Percentiles rank a stretch among this genome's conserved stretches.
phyloP scores from a whole-genome alignment of 192 early-diverging fungal species.

The Thamnidium elegans region DNA sequence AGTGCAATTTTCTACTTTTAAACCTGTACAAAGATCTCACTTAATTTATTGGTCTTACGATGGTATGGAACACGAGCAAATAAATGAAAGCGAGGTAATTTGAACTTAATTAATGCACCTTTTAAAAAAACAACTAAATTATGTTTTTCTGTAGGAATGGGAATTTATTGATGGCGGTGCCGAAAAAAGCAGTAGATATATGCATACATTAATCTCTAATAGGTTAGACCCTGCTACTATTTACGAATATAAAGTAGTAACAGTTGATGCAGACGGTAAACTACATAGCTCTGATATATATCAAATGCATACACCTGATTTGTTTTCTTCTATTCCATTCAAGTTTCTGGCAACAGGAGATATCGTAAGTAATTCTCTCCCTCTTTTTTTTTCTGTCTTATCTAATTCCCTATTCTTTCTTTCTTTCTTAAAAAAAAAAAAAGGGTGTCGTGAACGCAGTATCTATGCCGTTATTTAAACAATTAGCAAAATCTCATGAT shows the following conservation, averaged over 20 bases:
- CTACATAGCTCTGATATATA: not conserved
- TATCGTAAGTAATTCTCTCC: slow-evolving; percentile 4
- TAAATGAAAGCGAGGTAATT: slow-evolving; percentile 5
- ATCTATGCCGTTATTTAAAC: slow-evolving; percentile 5
- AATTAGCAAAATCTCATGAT: slow-evolving; percentile 21
- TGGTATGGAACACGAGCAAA: not conserved
- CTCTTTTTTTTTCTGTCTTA: too few species aligned
- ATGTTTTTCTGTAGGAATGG: slow-evolving; percentile 6
- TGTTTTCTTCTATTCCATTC: slow-evolving; percentile 1
- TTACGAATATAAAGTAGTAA: slow-evolving; percentile 18
- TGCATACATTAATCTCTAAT: slow-evolving; percentile 16
- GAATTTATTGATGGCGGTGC: slow-evolving; percentile 26
- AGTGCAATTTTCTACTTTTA: slow-evolving; percentile 25
- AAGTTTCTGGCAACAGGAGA: slow-evolving; percentile 31
- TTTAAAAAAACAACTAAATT: not conserved
- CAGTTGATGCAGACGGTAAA: not conserved
- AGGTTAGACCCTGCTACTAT: slow-evolving; percentile 11
- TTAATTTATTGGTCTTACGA: slow-evolving; percentile 19
- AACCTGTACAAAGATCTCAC: not conserved
- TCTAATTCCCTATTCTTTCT: not conserved
- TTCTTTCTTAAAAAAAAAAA: not conserved
- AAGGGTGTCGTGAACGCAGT: slow-evolving; percentile 25
- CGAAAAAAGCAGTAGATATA: slow-evolving; percentile 4
- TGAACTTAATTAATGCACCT: not conserved
- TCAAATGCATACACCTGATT: slow-evolving; percentile 16